These are phyloP conservation scores for Cyberlindnera veronae DNA, from an alignment of 805 yeast species.

Conservation along the genomic window DNA sequence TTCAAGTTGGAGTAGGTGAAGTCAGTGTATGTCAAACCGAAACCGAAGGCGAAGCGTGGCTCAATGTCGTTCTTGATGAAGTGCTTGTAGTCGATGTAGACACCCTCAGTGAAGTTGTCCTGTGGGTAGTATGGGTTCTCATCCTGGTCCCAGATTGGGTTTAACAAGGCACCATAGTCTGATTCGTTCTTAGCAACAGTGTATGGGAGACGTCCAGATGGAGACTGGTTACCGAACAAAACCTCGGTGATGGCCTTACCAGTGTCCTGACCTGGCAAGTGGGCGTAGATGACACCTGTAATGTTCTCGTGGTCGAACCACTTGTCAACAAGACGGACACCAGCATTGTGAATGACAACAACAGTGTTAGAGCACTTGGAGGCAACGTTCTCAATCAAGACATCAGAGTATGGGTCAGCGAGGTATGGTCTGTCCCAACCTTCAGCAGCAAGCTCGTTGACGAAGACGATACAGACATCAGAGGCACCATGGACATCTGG, in stretches of 20 bases:
- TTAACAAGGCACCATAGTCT: constrained; percentile 3
- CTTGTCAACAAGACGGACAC: constrained; percentile 9
- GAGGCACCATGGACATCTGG: constrained; percentile 6
- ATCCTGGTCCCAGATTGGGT: constrained; percentile 17
- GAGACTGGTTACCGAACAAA: constrained; percentile 11
- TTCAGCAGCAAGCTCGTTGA: constrained; percentile 8
- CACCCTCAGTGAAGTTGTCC: constrained; percentile 22
- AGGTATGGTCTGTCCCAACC: constrained; percentile 12
- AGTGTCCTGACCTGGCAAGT: constrained; percentile 11
- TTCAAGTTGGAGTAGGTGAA: constrained; percentile 31
- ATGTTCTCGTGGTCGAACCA: constrained; percentile 11
- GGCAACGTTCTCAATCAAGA: constrained; percentile 7
- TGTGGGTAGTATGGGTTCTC: constrained; percentile 28
- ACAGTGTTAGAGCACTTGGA: constrained; percentile 9
- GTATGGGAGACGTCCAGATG: constrained; percentile 11
- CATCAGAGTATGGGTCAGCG: constrained; percentile 10
- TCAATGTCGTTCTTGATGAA: constrained; percentile 48
- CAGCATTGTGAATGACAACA: constrained; percentile 11
- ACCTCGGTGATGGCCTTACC: constrained; percentile 10
- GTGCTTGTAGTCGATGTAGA: constrained; percentile 50
- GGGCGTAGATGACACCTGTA: constrained; percentile 10
- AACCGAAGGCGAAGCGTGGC: constrained; percentile 58
- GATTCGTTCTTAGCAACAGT: constrained; percentile 10
- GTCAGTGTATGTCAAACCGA: constrained; percentile 52
- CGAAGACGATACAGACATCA: constrained; percentile 9